Evolutionary conservation across 768 basidiomycete genomes (phyloP).

Genomic region (Cystofilobasidium macerans): DNA sequence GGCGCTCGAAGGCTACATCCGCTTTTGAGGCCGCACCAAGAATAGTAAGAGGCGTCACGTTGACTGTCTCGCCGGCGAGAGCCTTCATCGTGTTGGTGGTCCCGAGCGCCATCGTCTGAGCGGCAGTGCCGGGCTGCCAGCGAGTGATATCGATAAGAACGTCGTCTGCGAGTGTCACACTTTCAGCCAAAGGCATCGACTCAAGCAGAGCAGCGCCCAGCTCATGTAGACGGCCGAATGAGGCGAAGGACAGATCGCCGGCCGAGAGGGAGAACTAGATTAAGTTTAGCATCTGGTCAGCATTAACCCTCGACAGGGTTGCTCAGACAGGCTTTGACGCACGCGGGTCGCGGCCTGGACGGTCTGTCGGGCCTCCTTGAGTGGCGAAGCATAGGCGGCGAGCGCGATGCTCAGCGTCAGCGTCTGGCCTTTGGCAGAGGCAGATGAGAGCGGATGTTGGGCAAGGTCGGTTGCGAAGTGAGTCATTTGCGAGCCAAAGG

Average conservation of each 20-base stretch:
- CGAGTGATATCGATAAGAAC: constrained; percentile 16
- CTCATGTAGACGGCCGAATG: not conserved
- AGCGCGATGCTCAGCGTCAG: not conserved
- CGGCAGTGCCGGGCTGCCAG: constrained; percentile 49
- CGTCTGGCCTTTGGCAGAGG: not conserved
- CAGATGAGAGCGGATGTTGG: not conserved
- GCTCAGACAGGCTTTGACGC: constrained; percentile 51
- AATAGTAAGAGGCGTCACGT: constrained; percentile 45
- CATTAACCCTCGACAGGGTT: constrained; percentile 33
- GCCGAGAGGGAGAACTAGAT: not conserved
- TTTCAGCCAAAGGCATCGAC: constrained; percentile 12
- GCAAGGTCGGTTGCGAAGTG: not conserved
- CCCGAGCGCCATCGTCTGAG: constrained; percentile 47
- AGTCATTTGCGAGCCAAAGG: not conserved
- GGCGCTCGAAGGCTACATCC: no score
- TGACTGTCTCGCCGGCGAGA: constrained; percentile 51
- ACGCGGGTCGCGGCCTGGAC: constrained; percentile 27
- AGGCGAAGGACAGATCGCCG: not conserved
- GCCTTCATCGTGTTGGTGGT: constrained; percentile 54
- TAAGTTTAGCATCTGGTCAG: not conserved
- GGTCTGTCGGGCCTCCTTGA: not conserved
- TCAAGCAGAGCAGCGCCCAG: not conserved
- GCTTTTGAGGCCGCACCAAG: no score
- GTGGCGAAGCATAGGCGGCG: not conserved
- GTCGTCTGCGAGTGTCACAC: constrained; percentile 24